phyloP scores from a whole-genome alignment of 257 asterid species.

The Catharanthus roseus region DNA sequence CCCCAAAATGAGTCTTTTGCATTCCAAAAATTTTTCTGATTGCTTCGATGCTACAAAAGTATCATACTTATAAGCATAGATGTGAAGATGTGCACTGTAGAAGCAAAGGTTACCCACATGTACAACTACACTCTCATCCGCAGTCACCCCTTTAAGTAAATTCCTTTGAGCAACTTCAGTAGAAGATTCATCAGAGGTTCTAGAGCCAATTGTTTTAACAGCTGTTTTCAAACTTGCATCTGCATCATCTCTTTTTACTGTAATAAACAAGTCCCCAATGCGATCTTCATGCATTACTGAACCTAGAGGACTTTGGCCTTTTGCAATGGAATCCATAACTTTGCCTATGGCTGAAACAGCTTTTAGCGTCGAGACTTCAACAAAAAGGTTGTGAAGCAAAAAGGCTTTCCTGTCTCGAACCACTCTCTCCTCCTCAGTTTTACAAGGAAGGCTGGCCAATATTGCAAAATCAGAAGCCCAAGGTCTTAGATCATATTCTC shows the following conservation, averaged over 20 bases:
- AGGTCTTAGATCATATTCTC: conserved; percentile 73
- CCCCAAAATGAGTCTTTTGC: not conserved
- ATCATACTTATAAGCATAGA: not conserved
- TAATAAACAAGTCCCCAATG: conserved; percentile 66
- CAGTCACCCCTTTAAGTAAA: conserved; percentile 86
- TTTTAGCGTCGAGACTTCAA: conserved; percentile 74
- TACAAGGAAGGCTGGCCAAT: conserved; percentile 80
- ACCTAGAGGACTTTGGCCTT: conserved; percentile 37
- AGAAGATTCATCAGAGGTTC: conserved; percentile 34
- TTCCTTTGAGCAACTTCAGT: conserved; percentile 61
- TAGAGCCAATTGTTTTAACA: conserved; percentile 44
- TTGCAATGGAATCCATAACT: conserved; percentile 44
- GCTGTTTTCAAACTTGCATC: conserved; percentile 58
- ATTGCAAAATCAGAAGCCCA: conserved; percentile 88
- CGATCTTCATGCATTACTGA: conserved; percentile 58
- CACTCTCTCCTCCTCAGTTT: conserved; percentile 94
- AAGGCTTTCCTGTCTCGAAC: conserved; percentile 94
- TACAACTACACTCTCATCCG: conserved; percentile 86
- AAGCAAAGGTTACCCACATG: conserved; percentile 57
- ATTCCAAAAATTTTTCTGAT: not conserved
- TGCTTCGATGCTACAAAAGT: too few relatives aligned
- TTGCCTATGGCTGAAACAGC: conserved; percentile 80
- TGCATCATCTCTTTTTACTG: conserved; percentile 56
- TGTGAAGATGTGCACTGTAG: not conserved
- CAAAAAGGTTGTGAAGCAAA: conserved; percentile 87